Conservation (phyloP, 1,284 basidiomycete genomes). For the Pseudomicrostroma phylloplanum region DNA sequence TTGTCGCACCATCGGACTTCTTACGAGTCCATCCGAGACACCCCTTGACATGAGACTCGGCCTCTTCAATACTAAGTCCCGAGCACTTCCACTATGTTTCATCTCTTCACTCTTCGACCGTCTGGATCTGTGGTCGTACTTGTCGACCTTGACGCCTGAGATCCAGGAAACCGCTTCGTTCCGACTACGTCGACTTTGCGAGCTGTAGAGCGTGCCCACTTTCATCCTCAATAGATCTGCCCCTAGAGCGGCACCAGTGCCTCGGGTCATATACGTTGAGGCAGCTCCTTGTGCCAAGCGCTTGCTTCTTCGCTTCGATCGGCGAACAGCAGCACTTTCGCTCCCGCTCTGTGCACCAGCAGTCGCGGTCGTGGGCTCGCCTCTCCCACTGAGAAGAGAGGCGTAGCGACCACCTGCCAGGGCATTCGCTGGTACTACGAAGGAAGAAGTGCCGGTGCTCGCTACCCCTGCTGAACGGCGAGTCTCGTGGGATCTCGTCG, state of each 20-base stretch:
- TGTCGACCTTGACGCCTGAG: conserved; percentile 29
- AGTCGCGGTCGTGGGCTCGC: too few relatives aligned
- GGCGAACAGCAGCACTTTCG: not conserved
- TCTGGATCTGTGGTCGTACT: conserved; percentile 3
- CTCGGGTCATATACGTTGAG: conserved; percentile 13
- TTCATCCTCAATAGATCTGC: not conserved
- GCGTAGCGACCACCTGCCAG: too few relatives aligned
- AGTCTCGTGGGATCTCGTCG: too few relatives aligned
- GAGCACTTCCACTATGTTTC: too few relatives aligned
- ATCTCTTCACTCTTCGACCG: too few relatives aligned
- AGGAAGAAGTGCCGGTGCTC: too few relatives aligned
- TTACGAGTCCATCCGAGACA: conserved; percentile 5
- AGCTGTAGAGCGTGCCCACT: not conserved
- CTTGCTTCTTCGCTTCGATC: not conserved
- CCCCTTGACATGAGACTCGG: not conserved
- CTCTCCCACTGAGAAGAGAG: too few relatives aligned
- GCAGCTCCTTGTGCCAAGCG: conserved; percentile 4
- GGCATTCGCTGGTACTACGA: too few relatives aligned
- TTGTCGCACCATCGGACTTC: too few relatives aligned
- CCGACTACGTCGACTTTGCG: not conserved
- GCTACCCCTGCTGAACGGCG: too few relatives aligned
- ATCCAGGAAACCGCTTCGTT: conserved; percentile 37
- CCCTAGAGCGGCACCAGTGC: conserved; percentile 5
- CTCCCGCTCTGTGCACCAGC: too few relatives aligned
- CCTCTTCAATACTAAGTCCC: too few relatives aligned